Evolutionary conservation across 805 yeast species (phyloP).

Genomic region (Barnettozyma siamensis): DNA sequence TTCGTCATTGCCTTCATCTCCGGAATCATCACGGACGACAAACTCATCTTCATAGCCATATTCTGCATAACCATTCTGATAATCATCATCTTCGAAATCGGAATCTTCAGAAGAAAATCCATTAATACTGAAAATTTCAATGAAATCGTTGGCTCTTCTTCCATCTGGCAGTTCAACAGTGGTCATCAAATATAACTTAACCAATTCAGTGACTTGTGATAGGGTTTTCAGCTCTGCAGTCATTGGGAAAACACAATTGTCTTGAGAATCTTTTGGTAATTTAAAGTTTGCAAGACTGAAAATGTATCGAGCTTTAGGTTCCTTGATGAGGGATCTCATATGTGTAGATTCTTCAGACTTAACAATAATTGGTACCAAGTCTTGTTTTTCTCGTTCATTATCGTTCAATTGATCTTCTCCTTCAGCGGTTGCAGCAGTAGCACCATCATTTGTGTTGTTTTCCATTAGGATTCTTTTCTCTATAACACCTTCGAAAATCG

Average conservation of each 20-base stretch:
- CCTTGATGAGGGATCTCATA: slow-evolving; percentile 33
- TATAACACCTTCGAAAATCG: slow-evolving; percentile 30
- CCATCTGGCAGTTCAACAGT: slow-evolving; percentile 33
- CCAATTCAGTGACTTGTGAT: slow-evolving; percentile 29
- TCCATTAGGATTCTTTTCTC: slow-evolving; percentile 5
- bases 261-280: slow-evolving; percentile 35
- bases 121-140: slow-evolving; percentile 24
- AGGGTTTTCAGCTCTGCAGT: slow-evolving; percentile 29
- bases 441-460: not conserved
- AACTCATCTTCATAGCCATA: slow-evolving; percentile 32
- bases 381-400: not conserved
- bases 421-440: not conserved
- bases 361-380: slow-evolving; percentile 12
- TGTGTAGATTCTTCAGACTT: slow-evolving; percentile 17
- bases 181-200: slow-evolving; percentile 37
- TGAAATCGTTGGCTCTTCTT: slow-evolving; percentile 29
- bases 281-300: slow-evolving; percentile 41
- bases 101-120: slow-evolving; percentile 22
- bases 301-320: slow-evolving; percentile 44
- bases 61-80: slow-evolving; percentile 29
- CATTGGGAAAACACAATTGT: slow-evolving; percentile 34
- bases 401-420: no score
- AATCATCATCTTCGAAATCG: slow-evolving; percentile 19
- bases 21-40: slow-evolving; percentile 18
- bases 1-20: slow-evolving; percentile 32